Evolutionary conservation across 305 asterid species (phyloP), one percentile per base, ranked within the genome.

Genomic region (Fraxinus latifolia): DNA sequence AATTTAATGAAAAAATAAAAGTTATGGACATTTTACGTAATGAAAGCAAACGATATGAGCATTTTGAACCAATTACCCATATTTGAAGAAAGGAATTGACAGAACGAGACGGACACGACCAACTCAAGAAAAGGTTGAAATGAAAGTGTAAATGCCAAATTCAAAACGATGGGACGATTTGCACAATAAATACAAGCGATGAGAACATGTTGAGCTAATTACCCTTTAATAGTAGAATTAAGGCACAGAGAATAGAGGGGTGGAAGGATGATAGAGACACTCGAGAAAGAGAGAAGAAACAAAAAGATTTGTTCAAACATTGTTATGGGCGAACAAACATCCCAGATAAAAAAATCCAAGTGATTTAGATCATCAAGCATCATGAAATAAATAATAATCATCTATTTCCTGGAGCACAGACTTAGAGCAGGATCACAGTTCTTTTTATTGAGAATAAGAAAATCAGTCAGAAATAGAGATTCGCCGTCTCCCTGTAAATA

Each of bases 401-500:
- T n/a, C 65, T n/a, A n/a, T 53, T 53, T 53, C 65, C 21, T 53
- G 65, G 25, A n/a, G 25, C 73, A 27, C 1, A 65, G 17, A 25
- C 21, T 76, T 47, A 80, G 44, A 82, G 37, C 39, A 62, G 80
- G 67, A 65, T 65, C 34, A 65, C 73, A 25, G 73, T 65, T 65
- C 17, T 23, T 7, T 7, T 62, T 25, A 65, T 11, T 65, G 19
- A 25, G 31, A 65, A 65, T 8, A 27, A 7, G 7, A 65, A 65
- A 27, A 65, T 65, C 73, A 25, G 29, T 65, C 36, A 65, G 73
- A 11, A 27, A 65, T 65, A 11, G 74, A 75, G n/a, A 3, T n/a
- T 62, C 7, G 33, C 73, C 14, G 4, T 8, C 4, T 17, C 32
- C 25, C 72, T 25, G 15, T 25, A 65, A 55, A 5, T 55, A 55